Conservation (phyloP, 257 asterid genomes). For the Salvia rosmarinus region DNA sequence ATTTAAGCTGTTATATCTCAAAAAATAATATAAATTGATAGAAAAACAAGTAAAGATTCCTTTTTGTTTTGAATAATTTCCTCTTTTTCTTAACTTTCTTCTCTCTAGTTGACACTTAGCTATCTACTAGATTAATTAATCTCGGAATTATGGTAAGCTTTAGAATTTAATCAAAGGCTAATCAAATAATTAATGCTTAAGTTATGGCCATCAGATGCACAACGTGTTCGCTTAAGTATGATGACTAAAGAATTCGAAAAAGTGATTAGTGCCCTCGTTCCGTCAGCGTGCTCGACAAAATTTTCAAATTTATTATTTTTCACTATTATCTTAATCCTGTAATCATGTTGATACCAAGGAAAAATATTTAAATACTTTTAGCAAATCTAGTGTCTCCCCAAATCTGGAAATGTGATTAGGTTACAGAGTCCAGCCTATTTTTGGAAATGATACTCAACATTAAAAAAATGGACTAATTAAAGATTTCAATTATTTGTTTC, state of each 20-base stretch:
- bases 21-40: background rate
- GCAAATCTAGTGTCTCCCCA: constrained; percentile 36
- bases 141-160: background rate
- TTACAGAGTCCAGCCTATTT: constrained; percentile 14
- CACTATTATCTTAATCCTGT: background rate
- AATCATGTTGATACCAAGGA: constrained; percentile 9
- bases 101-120: constrained; percentile 38
- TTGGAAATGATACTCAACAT: constrained; percentile 15
- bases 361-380: constrained; percentile 27
- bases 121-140: constrained; percentile 26
- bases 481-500: background rate
- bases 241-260: constrained; percentile 38
- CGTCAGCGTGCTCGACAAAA: constrained; percentile 26
- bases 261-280: constrained; percentile 24
- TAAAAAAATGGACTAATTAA: background rate
- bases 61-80: background rate
- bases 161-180: constrained; percentile 15
- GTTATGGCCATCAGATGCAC: constrained; percentile 38
- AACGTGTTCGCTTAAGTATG: constrained; percentile 39
- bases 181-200: constrained; percentile 24
- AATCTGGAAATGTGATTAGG: constrained; percentile 41
- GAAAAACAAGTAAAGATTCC: background rate
- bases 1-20: background rate
- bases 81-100: background rate
- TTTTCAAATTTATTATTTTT: background rate